These are phyloP conservation scores for Rhodofomes roseus DNA, from an alignment of 1,284 basidiomycete species.

Conservation along the genomic window DNA sequence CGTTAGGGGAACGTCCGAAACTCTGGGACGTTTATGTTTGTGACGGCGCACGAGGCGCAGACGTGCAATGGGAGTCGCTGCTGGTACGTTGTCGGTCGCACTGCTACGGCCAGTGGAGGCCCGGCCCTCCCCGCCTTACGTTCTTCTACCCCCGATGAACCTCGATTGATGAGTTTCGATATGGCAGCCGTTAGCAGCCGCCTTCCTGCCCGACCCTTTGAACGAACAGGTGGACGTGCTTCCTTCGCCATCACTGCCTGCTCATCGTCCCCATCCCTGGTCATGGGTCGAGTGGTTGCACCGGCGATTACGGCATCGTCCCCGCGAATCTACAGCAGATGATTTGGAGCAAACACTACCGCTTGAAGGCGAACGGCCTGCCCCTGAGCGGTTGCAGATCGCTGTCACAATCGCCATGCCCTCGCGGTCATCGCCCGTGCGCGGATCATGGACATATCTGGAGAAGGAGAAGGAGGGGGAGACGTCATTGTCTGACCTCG, in stretches of 20 bases:
- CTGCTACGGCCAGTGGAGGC: neutral
- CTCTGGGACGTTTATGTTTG: conserved; percentile 12
- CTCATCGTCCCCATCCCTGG: neutral
- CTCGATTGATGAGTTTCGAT: neutral
- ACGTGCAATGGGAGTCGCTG: neutral
- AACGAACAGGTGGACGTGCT: neutral
- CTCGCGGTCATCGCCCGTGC: neutral
- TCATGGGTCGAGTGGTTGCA: neutral
- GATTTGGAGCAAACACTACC: neutral
- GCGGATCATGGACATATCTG: neutral
- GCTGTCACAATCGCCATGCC: conserved; percentile 8
- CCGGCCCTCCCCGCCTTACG: neutral
- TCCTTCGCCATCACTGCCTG: neutral
- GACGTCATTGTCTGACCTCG: neutral
- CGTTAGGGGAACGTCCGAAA: conserved; percentile 10
- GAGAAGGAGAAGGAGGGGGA: conserved; percentile 1
- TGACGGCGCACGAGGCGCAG: neutral
- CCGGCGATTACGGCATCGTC: neutral
- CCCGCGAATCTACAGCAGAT: neutral
- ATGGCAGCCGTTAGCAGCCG: neutral
- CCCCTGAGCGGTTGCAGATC: conserved; percentile 2
- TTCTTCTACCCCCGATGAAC: neutral
- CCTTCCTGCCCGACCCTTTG: neutral
- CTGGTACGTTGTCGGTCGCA: neutral
- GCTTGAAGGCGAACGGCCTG: neutral